Conservation (phyloP, 1,284 basidiomycete genomes). For the Irpex sp. region DNA sequence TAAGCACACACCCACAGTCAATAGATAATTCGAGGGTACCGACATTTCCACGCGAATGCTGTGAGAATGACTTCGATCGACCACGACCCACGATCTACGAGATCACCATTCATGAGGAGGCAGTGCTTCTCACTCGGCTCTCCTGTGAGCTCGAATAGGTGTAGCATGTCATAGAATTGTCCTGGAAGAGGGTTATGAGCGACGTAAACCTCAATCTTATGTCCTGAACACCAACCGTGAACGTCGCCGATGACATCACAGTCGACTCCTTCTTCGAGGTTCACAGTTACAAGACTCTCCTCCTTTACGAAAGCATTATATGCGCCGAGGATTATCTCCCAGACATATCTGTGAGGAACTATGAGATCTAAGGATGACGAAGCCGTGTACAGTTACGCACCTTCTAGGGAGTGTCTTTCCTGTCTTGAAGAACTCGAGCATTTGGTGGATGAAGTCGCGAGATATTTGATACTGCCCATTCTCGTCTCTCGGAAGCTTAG, state of each 20-base stretch:
- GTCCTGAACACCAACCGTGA: conserved; percentile 50
- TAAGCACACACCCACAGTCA: neutral
- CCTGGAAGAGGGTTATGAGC: conserved; percentile 41
- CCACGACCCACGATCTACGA: conserved; percentile 97
- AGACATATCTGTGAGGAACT: conserved; percentile 60
- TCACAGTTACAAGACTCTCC: conserved; percentile 79
- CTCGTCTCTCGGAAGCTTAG: conserved; percentile 49
- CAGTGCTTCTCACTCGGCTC: conserved; percentile 79
- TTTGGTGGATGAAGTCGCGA: conserved; percentile 75
- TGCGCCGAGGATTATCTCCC: conserved; percentile 94
- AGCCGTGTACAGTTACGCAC: conserved; percentile 9
- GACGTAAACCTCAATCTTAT: neutral
- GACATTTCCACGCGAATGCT: conserved; percentile 95
- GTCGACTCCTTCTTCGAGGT: conserved; percentile 75
- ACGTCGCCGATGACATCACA: conserved; percentile 93
- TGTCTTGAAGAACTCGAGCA: conserved; percentile 92
- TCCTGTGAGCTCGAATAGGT: conserved; percentile 86
- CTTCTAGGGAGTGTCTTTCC: conserved; percentile 82
- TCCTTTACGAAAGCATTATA: conserved; percentile 76
- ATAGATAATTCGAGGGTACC: conserved; percentile 20
- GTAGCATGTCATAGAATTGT: conserved; percentile 92
- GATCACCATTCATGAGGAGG: conserved; percentile 92
- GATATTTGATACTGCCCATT: conserved; percentile 73
- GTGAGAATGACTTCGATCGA: conserved; percentile 95
- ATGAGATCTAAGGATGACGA: neutral